Evolutionary conservation across 2,329 filamentous ascomycete genomes (phyloP).

Genomic region (Beauveria sp.): DNA sequence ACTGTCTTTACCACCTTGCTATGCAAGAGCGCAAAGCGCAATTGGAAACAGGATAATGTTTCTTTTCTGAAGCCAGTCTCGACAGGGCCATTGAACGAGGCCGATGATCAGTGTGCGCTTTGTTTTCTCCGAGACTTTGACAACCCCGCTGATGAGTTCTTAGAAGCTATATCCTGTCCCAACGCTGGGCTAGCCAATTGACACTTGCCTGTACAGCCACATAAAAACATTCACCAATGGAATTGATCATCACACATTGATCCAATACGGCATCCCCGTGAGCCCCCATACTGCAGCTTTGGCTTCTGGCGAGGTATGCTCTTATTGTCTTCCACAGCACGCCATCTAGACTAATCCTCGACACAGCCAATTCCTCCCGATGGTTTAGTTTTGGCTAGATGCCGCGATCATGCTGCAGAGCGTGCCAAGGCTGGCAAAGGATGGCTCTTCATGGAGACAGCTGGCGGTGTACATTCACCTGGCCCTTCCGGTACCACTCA

Average conservation of each 20-base stretch:
- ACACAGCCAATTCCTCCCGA: conserved; percentile 43
- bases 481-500: conserved; percentile 69
- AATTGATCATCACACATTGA: conserved; percentile 47
- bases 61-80: conserved; percentile 76
- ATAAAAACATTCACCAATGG: conserved; percentile 50
- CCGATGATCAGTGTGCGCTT: conserved; percentile 58
- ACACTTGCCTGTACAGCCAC: conserved; percentile 42
- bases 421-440: conserved; percentile 36
- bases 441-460: conserved; percentile 71
- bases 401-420: conserved; percentile 38
- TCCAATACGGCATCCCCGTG: conserved; percentile 65
- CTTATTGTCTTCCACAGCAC: neutral
- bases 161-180: neutral
- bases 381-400: conserved; percentile 39
- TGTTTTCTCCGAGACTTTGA: neutral
- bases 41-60: conserved; percentile 39
- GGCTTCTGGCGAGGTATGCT: conserved; percentile 33
- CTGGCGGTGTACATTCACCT: conserved; percentile 75
- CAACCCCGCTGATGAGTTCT: neutral
- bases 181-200: neutral
- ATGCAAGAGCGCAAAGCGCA: conserved; percentile 50
- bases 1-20: conserved; percentile 71
- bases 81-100: conserved; percentile 61
- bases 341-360: conserved; percentile 7
- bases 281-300: conserved; percentile 70